Evolutionary conservation across 495 filamentous ascomycete genomes (phyloP), one percentile per base, ranked within the genome.

Genomic region (Xylaria castorea): DNA sequence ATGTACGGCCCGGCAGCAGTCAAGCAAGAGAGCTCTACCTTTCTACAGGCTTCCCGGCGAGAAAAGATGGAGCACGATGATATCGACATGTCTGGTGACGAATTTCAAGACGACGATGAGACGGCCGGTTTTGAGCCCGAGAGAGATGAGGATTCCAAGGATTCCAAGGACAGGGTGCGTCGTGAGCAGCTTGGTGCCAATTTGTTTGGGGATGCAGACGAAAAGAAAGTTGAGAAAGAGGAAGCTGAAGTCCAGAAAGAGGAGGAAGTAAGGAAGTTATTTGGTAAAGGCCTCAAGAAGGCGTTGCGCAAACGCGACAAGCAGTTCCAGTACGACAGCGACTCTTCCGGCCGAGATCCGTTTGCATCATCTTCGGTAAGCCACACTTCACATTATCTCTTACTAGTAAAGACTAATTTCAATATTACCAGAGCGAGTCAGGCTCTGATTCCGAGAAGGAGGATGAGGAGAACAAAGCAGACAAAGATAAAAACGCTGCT

Each of bases 171-270:
- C 67, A 87, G 90, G 72, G 92, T 98, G 73, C 96, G 95, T 72
- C 89, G 93, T 46, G 95, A 99, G 76, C 94, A 96, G 75, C 84
- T 95, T 40, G 89, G 89, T 70, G 95, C 96, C 18, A 97, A 97
- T 75, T 82, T 95, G 8, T 97, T 97, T 74, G 91, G 92, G 70
- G 83, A 93, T 18, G 93, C 92, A 74, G 90, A 97, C 25, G 93
- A 98, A 80, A 89, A 91, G 68, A 93, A 97, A 71, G 93, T 94
- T 46, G 94, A 98, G 66, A 85, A 90, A 65, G 92, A 95, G 77
- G 93, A 96, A 79, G 78, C 87, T 14, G 87, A 91, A 72, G 86
- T 92, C 76, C 87, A 91, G 80, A 86, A 86, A 76, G 91, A 93
- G 61, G 90, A 90, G 71, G 87, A 91, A 69, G 87, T 90, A 73